Evolutionary conservation across 331 rosid genomes (phyloP).

Genomic region (Arachis monticola): DNA sequence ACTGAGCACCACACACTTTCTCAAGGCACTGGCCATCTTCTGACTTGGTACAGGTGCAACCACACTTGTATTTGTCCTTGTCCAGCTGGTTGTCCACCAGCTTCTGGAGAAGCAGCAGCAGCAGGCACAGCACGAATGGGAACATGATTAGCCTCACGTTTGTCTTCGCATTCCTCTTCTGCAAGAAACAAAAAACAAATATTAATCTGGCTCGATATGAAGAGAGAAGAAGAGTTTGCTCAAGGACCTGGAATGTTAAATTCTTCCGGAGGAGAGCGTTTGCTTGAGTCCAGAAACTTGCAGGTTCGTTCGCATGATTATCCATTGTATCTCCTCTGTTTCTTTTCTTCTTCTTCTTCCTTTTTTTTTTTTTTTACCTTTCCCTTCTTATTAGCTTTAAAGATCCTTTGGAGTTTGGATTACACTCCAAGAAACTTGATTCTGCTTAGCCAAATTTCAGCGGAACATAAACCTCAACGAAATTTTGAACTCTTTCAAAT

Average conservation of each 20-base stretch:
- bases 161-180: constrained; percentile 75
- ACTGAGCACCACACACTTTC: constrained; percentile 53
- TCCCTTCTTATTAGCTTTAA: background rate
- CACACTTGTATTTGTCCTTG: constrained; percentile 75
- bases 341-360: background rate
- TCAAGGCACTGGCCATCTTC: constrained; percentile 51
- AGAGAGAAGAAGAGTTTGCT: too few species aligned
- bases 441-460: too few species aligned
- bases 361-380: background rate
- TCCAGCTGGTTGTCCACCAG: constrained; percentile 54
- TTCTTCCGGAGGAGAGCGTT: constrained; percentile 89
- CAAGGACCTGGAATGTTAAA: constrained; percentile 69
- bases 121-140: constrained; percentile 65
- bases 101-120: constrained; percentile 65
- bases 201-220: too few species aligned
- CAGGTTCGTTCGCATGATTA: constrained; percentile 44
- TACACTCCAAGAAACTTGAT: too few species aligned
- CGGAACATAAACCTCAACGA: background rate
- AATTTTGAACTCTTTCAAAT: background rate
- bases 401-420: background rate
- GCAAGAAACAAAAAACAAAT: constrained; percentile 31
- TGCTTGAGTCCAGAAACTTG: constrained; percentile 89
- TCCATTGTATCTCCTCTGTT: constrained; percentile 3
- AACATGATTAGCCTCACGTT: constrained; percentile 61
- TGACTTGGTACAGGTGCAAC: constrained; percentile 57